Evolutionary conservation across 164 flowering plant species (phyloP).

Genomic region (Vitis amurensis): DNA sequence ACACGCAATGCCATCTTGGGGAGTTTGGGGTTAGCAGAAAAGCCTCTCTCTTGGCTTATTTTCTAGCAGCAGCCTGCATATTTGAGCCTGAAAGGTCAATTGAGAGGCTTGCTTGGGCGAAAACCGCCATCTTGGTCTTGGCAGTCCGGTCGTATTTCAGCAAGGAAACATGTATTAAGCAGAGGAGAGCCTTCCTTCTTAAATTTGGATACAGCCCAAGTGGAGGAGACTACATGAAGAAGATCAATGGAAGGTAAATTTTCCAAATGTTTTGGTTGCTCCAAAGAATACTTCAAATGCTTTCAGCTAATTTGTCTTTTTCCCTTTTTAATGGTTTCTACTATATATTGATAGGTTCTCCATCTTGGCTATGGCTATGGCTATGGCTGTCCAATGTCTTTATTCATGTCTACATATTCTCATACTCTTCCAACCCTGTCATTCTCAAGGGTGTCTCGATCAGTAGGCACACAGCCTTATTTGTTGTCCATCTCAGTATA

Average conservation of each 20-base stretch:
- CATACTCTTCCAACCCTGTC: too few species aligned
- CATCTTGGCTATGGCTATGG: too few species aligned
- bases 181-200: slow-evolving; percentile 36
- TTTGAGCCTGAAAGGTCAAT: slow-evolving; percentile 59
- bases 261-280: background rate
- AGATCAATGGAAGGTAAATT: slow-evolving; percentile 20
- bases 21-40: slow-evolving; percentile 50
- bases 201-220: slow-evolving; percentile 28
- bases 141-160: slow-evolving; percentile 38
- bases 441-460: too few species aligned
- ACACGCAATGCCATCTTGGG: slow-evolving; percentile 33
- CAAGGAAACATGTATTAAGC: slow-evolving; percentile 11
- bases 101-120: slow-evolving; percentile 79
- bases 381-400: too few species aligned
- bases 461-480: too few species aligned
- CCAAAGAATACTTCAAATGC: too few species aligned
- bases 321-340: too few species aligned
- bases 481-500: too few species aligned
- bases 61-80: slow-evolving; percentile 64
- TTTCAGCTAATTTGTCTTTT: too few species aligned
- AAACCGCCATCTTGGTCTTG: slow-evolving; percentile 47
- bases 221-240: background rate
- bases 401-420: too few species aligned
- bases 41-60: slow-evolving; percentile 45
- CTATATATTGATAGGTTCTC: too few species aligned